Base-by-base conservation (phyloP, 164 flowering plant species). In the Santalum album region DNA sequence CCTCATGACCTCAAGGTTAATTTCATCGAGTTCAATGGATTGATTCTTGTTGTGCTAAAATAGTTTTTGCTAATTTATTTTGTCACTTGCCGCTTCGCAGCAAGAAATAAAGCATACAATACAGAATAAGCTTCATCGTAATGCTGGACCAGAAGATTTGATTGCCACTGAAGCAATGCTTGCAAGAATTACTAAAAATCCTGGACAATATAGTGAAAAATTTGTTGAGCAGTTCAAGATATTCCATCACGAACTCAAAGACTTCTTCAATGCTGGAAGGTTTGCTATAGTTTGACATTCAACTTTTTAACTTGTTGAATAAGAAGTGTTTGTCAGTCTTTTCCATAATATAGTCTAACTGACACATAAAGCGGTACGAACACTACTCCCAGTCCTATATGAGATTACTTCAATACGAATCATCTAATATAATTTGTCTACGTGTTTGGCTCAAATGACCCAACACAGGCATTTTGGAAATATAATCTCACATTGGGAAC, bases 221-320 rank as follows among this genome's bases (percentile, higher is more conserved):
- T 88, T 91, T 70, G 82, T 91, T 29, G 95, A 91, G 61, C 90
- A 91, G 61, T 91, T 91, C 69, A 86, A 81, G 67, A 88, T 86
- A 69, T 91, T 91, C 64, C 85, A 86, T 72, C 70, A 49, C 39
- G 98, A 91, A 59, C 86, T 91, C 44, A 91, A 86, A 65, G 98
- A 91, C 67, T 91, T 91, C 76, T 91, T 91, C 74, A 91, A 91
- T 82, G 98, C 98, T 65, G 98, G 95, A 76, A 88, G 96, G 98
- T 88, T 22, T 29, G 6, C 9, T 9, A 29, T n/a, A n/a, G n/a
- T 29, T 29, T 29, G 34, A 9, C 34, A 29, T 29, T 29, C 9
- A 3, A 4, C 6, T 3, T 29, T 29, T 29, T 29, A 29, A 9
- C 34, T 3, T 29, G 34, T n/a, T n/a, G 9, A 29, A 29, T 3